Evolutionary conservation across 495 filamentous ascomycete genomes (phyloP).

Genomic region (Podospora pseudoanserina): DNA sequence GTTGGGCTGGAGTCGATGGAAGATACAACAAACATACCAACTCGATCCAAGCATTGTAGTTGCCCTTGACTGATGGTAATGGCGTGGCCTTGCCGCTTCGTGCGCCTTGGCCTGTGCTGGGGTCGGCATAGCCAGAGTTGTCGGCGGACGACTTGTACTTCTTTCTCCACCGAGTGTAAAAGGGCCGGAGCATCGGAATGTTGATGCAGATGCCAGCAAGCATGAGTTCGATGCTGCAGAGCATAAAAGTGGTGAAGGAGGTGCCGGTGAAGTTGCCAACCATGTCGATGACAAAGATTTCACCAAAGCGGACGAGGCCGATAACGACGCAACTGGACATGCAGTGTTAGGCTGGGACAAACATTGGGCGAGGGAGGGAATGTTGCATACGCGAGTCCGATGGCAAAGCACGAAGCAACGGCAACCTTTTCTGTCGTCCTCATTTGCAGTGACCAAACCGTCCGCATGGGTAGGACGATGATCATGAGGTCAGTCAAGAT

Average conservation of each 20-base stretch:
- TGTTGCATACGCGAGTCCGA: slow-evolving; percentile 4
- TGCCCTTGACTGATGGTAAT: neutral
- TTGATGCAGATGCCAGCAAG: slow-evolving; percentile 9
- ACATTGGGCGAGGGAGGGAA: neutral
- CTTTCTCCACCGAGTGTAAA: slow-evolving; percentile 3
- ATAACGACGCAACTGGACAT: slow-evolving; percentile 6
- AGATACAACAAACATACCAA: slow-evolving; percentile 6
- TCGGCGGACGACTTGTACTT: slow-evolving; percentile 6
- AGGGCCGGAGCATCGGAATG: slow-evolving; percentile 10
- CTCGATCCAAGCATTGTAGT: slow-evolving; percentile 10
- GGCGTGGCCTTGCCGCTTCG: neutral
- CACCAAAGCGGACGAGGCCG: slow-evolving; percentile 4
- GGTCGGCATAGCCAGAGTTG: neutral
- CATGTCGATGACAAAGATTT: slow-evolving; percentile 9
- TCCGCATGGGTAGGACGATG: slow-evolving; percentile 1
- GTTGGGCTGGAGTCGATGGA: neutral
- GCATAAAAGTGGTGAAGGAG: slow-evolving; percentile 10
- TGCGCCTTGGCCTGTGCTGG: neutral
- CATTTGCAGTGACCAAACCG: slow-evolving; percentile 8
- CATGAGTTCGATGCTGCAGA: slow-evolving; percentile 8
- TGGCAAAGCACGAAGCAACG: slow-evolving; percentile 4
- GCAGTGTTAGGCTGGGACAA: neutral
- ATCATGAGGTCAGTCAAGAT: slow-evolving; percentile 9
- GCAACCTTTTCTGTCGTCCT: slow-evolving; percentile 9
- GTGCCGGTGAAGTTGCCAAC: slow-evolving; percentile 6